Conservation (phyloP, 768 basidiomycete species). For the Xanthoconium stramineum region DNA sequence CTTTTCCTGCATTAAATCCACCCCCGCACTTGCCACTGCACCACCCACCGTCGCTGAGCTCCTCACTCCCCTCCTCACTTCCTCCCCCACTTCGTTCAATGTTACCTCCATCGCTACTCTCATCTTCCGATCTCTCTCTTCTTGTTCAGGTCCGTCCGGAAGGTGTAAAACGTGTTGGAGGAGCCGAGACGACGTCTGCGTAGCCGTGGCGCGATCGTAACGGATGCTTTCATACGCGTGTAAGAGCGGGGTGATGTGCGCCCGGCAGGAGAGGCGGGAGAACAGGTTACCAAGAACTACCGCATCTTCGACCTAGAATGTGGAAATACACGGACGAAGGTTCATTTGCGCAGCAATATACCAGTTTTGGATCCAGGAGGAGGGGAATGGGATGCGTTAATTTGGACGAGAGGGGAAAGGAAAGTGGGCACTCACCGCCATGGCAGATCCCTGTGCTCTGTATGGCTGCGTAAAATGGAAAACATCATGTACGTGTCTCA, state of each 20-base stretch:
- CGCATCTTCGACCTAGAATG: slow-evolving; percentile 33
- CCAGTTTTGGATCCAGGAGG: too few relatives aligned
- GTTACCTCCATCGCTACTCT: slow-evolving; percentile 43
- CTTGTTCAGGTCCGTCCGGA: slow-evolving; percentile 51
- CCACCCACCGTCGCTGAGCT: slow-evolving; percentile 8
- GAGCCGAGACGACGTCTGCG: slow-evolving; percentile 47
- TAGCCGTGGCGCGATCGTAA: slow-evolving; percentile 44
- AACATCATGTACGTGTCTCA: not conserved
- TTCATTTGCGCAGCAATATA: too few relatives aligned
- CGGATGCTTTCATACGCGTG: slow-evolving; percentile 53
- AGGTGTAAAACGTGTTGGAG: slow-evolving; percentile 58
- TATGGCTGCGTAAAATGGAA: not conserved
- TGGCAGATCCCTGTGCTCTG: slow-evolving; percentile 53
- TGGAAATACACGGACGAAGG: not conserved
- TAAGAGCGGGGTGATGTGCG: slow-evolving; percentile 45
- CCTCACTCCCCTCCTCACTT: slow-evolving; percentile 5
- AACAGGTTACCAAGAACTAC: slow-evolving; percentile 47
- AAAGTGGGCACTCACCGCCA: slow-evolving; percentile 38
- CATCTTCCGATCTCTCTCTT: slow-evolving; percentile 50
- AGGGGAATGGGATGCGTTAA: too few relatives aligned
- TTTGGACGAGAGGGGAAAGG: not conserved
- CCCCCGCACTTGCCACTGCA: too few relatives aligned
- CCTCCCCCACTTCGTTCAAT: slow-evolving; percentile 22
- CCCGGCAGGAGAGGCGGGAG: slow-evolving; percentile 39
- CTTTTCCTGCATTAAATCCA: too few relatives aligned